phyloP scores from a whole-genome alignment of 331 rosid genomes.

The Ulmus americana region DNA sequence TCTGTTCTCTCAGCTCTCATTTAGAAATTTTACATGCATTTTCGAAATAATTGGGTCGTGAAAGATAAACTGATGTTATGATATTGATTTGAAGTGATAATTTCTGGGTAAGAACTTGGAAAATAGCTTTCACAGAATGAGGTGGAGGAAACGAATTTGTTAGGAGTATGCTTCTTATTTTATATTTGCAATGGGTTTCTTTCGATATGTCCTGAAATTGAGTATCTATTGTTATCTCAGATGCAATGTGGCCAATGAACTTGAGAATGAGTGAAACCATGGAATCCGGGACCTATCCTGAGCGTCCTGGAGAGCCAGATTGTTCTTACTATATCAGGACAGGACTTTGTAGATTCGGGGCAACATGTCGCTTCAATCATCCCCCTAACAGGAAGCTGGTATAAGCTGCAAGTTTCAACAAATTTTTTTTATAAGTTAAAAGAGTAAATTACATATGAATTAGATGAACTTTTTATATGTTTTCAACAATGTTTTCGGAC shows the following conservation, averaged over 20 bases:
- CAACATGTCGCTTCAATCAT: conserved; percentile 86
- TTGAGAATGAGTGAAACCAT: conserved; percentile 76
- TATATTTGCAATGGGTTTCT: not conserved
- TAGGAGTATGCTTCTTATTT: conserved; percentile 8
- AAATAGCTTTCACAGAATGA: not conserved
- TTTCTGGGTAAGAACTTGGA: not conserved
- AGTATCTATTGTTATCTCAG: conserved; percentile 41
- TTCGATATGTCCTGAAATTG: conserved; percentile 10
- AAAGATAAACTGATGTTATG: not conserved
- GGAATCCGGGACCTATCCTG: conserved; percentile 89
- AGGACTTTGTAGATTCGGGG: conserved; percentile 92
- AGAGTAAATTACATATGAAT: not conserved
- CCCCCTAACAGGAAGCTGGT: conserved; percentile 96
- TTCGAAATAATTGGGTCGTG: not conserved
- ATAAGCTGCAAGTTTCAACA: conserved; percentile 33
- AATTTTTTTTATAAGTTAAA: conserved; percentile 9
- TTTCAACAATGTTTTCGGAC: not conserved
- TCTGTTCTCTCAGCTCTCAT: not conserved
- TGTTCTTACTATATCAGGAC: conserved; percentile 95
- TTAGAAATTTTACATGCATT: not conserved
- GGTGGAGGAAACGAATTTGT: not conserved
- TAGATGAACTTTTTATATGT: not conserved
- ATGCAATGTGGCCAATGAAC: conserved; percentile 90
- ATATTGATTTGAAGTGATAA: not conserved
- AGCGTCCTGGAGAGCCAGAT: conserved; percentile 85